Evolutionary conservation across 2,329 filamentous ascomycete species (phyloP).

Genomic region (Cladosporium oxysporum): DNA sequence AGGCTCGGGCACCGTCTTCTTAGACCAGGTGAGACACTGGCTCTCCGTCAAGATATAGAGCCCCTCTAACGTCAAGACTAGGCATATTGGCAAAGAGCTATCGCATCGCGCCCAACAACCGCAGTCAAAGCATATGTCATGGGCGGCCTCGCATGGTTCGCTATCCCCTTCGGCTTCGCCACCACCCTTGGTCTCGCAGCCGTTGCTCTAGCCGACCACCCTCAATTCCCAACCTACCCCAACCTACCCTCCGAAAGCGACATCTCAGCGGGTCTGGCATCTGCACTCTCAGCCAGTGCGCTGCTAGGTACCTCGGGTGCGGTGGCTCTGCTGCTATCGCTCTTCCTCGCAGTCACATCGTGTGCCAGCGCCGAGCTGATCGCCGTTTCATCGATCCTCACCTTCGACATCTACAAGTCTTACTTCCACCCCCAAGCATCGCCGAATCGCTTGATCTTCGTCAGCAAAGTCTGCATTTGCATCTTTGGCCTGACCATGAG

Average conservation of each 20-base stretch:
- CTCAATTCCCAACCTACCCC: constrained; percentile 46
- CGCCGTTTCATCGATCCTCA: constrained; percentile 42
- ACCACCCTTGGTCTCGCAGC: constrained; percentile 50
- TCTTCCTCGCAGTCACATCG: constrained; percentile 36
- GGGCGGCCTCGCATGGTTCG: constrained; percentile 52
- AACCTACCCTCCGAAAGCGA: constrained; percentile 23
- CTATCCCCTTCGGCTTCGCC: constrained; percentile 50
- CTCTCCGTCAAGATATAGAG: constrained; percentile 6
- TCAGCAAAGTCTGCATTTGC: constrained; percentile 44
- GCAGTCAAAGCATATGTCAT: constrained; percentile 44
- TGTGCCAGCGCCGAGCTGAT: constrained; percentile 42
- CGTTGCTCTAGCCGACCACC: constrained; percentile 46
- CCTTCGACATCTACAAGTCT: constrained; percentile 45
- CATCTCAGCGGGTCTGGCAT: constrained; percentile 31
- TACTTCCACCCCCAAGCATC: constrained; percentile 43
- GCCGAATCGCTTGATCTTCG: constrained; percentile 41
- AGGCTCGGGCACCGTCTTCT: constrained; percentile 38
- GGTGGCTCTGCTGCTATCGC: constrained; percentile 22
- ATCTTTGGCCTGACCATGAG: constrained; percentile 45
- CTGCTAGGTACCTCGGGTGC: constrained; percentile 31
- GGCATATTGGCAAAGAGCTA: constrained; percentile 51
- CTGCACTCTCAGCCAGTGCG: constrained; percentile 28
- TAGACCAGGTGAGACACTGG: constrained; percentile 38
- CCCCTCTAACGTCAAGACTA: constrained; percentile 35
- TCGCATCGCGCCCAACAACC: constrained; percentile 41